These are phyloP conservation scores for Glonium stellatum DNA, from an alignment of 495 filamentous ascomycete genomes.

Conservation along the genomic window DNA sequence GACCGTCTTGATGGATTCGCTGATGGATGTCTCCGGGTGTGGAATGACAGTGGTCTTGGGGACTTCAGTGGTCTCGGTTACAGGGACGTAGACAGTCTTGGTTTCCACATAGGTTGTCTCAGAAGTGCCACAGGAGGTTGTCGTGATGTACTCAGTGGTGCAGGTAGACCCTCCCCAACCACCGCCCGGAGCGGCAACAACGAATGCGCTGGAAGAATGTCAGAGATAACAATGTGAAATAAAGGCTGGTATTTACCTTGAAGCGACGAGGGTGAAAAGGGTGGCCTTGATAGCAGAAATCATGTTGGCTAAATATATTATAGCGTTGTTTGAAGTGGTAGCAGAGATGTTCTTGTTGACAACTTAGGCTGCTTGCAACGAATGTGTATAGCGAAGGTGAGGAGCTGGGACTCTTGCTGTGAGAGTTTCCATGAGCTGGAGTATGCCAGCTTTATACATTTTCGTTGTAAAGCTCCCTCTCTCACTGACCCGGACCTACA, in stretches of 20 bases:
- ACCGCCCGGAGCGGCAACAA: constrained; percentile 9
- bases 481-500: background rate
- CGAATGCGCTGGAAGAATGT: background rate
- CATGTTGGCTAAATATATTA: constrained; percentile 9
- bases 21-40: constrained; percentile 9
- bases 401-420: background rate
- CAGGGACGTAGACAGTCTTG: constrained; percentile 21
- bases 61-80: constrained; percentile 5
- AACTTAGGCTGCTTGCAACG: constrained; percentile 1
- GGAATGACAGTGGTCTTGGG: constrained; percentile 9
- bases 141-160: constrained; percentile 1
- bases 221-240: background rate
- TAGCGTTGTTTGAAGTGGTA: background rate
- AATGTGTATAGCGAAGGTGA: constrained; percentile 1
- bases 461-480: background rate
- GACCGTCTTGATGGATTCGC: constrained; percentile 11
- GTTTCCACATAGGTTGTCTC: constrained; percentile 8
- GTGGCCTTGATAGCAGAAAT: constrained; percentile 7
- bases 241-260: background rate
- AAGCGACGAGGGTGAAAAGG: constrained; percentile 14
- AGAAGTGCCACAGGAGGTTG: background rate
- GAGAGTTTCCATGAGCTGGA: background rate
- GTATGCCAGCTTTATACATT: background rate
- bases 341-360: background rate
- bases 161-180: background rate